Conservation (phyloP, 768 basidiomycete genomes). For the Pisolithus marmoratus region DNA sequence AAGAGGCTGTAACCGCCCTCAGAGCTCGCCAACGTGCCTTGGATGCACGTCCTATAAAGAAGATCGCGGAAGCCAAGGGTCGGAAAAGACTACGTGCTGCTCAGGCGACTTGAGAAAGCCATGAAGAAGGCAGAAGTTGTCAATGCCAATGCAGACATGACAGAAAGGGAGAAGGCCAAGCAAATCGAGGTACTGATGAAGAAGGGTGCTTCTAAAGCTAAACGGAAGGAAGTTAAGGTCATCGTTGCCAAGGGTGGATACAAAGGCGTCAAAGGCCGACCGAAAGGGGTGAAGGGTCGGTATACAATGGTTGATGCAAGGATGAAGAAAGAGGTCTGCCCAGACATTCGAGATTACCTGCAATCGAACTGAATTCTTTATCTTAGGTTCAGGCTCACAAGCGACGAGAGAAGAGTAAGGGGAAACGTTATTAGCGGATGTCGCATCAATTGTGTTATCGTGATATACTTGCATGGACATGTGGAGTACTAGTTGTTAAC, state of each 20-base stretch:
- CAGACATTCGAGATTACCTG: neutral
- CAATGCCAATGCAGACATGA: constrained; percentile 80
- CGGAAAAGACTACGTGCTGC: constrained; percentile 90
- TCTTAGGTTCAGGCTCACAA: constrained; percentile 76
- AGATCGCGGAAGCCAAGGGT: constrained; percentile 97
- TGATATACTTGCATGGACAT: neutral
- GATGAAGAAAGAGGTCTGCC: constrained; percentile 82
- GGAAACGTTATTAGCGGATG: constrained; percentile 33
- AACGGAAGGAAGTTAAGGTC: constrained; percentile 73
- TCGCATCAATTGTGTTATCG: neutral
- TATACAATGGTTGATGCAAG: constrained; percentile 93
- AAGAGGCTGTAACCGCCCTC: constrained; percentile 83
- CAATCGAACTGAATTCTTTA: neutral
- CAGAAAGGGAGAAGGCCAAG: constrained; percentile 91
- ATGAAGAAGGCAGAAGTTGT: constrained; percentile 96
- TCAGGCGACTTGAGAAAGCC: constrained; percentile 81
- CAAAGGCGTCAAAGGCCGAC: constrained; percentile 86
- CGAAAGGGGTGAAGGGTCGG: constrained; percentile 92
- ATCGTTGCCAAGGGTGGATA: constrained; percentile 91
- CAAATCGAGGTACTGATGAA: constrained; percentile 91
- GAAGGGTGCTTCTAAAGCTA: constrained; percentile 66
- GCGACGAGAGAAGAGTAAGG: constrained; percentile 56
- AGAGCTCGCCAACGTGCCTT: constrained; percentile 88
- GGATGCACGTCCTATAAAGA: constrained; percentile 97
- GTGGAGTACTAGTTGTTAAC: neutral